Conservation (phyloP, 768 basidiomycete genomes). For the Cyclocybe cylindracea region DNA sequence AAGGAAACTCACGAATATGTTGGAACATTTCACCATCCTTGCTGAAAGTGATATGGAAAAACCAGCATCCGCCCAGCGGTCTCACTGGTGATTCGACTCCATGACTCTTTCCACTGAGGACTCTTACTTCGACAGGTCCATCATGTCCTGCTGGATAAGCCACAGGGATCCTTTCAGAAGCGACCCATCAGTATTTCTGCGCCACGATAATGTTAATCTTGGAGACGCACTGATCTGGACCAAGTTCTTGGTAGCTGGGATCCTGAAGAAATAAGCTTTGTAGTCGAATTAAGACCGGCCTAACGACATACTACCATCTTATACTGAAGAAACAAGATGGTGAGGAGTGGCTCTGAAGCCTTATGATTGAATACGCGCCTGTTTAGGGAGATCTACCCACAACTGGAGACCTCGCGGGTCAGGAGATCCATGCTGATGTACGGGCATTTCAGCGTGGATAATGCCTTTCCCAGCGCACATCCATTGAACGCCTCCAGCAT, state of each 20-base stretch:
- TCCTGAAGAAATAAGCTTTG: conserved; percentile 39
- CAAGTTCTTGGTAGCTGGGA: conserved; percentile 84
- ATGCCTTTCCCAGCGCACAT: conserved; percentile 86
- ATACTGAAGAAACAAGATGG: conserved; percentile 40
- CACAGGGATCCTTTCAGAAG: conserved; percentile 56
- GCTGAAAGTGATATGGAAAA: conserved; percentile 75
- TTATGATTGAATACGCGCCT: conserved; percentile 35
- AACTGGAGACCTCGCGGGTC: conserved; percentile 86
- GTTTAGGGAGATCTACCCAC: conserved; percentile 81
- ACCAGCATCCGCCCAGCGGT: conserved; percentile 94
- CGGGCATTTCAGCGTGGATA: conserved; percentile 89
- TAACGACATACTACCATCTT: conserved; percentile 66
- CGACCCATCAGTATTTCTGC: background rate
- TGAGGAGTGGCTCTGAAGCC: conserved; percentile 17
- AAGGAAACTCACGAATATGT: conserved; percentile 62
- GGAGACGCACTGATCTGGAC: conserved; percentile 52
- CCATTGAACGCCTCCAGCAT: conserved; percentile 91
- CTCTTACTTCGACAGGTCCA: conserved; percentile 70
- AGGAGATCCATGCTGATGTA: conserved; percentile 62
- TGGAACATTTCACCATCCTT: conserved; percentile 74
- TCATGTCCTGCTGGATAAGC: conserved; percentile 72
- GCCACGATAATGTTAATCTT: background rate
- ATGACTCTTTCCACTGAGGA: conserved; percentile 89
- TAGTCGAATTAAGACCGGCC: background rate
- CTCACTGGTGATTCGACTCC: conserved; percentile 86